These are phyloP conservation scores for Exophiala oligosperma DNA, from an alignment of 2,329 filamentous ascomycete genomes.

Conservation along the genomic window DNA sequence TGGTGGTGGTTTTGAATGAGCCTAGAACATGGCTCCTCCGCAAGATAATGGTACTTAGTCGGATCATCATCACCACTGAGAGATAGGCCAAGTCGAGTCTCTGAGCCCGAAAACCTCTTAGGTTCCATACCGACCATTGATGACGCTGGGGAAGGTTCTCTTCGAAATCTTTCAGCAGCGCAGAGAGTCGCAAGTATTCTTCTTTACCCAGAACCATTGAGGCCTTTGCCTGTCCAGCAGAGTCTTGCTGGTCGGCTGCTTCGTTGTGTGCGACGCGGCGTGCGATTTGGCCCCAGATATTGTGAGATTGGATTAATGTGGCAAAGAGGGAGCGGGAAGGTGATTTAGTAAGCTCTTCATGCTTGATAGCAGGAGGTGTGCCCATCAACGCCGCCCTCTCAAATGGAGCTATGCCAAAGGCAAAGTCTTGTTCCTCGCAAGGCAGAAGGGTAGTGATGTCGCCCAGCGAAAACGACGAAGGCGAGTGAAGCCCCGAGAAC, in stretches of 20 bases:
- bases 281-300: constrained; percentile 2
- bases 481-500: constrained; percentile 38
- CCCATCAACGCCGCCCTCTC: constrained; percentile 37
- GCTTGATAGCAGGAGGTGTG: constrained; percentile 32
- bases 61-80: constrained; percentile 38
- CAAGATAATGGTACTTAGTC: constrained; percentile 40
- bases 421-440: constrained; percentile 41
- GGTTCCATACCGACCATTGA: constrained; percentile 39
- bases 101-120: constrained; percentile 39
- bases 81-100: constrained; percentile 39
- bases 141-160: constrained; percentile 35
- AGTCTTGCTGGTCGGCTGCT: too few relatives aligned
- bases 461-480: constrained; percentile 35
- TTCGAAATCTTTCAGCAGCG: constrained; percentile 23
- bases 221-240: background rate
- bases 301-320: constrained; percentile 40
- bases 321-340: constrained; percentile 39
- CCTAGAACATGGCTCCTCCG: constrained; percentile 37
- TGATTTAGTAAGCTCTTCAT: constrained; percentile 4
- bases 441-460: constrained; percentile 41
- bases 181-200: background rate
- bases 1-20: background rate
- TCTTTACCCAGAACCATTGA: background rate
- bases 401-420: constrained; percentile 35
- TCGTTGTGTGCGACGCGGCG: too few relatives aligned